Evolutionary conservation across 1,284 basidiomycete genomes (phyloP).

Genomic region (Porogramme epimiltina): DNA sequence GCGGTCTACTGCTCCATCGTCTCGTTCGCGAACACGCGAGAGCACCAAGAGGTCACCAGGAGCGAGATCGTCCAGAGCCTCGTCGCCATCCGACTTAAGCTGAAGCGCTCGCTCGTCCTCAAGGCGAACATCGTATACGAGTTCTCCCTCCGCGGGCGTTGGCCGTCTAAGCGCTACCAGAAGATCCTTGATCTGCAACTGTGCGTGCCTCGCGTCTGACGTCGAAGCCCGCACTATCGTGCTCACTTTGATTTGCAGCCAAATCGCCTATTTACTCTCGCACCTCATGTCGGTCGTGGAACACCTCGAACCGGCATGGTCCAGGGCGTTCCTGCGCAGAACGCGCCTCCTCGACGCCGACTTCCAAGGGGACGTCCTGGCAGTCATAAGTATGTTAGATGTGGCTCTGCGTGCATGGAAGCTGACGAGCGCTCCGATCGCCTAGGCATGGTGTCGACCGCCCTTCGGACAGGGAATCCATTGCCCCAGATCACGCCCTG

Average conservation of each 20-base stretch:
- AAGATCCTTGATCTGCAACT: constrained; percentile 65
- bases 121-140: constrained; percentile 68
- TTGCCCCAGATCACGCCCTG: constrained; percentile 88
- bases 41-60: constrained; percentile 42
- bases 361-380: constrained; percentile 83
- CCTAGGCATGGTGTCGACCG: constrained; percentile 68
- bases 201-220: constrained; percentile 43
- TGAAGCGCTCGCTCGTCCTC: constrained; percentile 56
- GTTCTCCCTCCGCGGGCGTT: constrained; percentile 70
- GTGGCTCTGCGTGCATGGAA: background rate
- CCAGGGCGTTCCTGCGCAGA: constrained; percentile 72
- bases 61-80: constrained; percentile 57
- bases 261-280: constrained; percentile 62
- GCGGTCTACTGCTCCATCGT: constrained; percentile 68
- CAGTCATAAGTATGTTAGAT: constrained; percentile 67
- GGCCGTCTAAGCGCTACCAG: constrained; percentile 71
- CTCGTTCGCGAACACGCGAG: constrained; percentile 57
- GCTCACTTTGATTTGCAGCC: constrained; percentile 37
- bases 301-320: constrained; percentile 72
- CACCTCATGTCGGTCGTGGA: constrained; percentile 67
- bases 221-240: background rate
- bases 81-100: constrained; percentile 65
- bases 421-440: background rate
- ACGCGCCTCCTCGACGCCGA: constrained; percentile 79
- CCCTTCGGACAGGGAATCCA: constrained; percentile 75